Evolutionary conservation across 2,329 filamentous ascomycete species (phyloP), one percentile per base, ranked within the genome.

Genomic region (Juglanconis sp.): DNA sequence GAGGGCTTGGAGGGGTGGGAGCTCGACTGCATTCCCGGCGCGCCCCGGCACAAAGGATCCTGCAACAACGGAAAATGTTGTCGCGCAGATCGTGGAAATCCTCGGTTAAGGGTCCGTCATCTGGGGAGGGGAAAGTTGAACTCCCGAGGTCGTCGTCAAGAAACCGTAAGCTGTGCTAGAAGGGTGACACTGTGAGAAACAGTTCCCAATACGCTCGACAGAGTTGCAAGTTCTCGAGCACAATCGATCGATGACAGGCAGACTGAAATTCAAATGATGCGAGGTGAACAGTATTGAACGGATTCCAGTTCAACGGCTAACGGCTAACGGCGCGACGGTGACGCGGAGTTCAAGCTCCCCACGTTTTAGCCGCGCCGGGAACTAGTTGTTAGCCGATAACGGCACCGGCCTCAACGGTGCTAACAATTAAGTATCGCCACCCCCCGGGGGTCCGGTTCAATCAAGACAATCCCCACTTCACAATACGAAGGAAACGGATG

Each of bases 11-110:
- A 35, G 38, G 51, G 34, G 46, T 55, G 57, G 34, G 58, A 34
- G 54, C 55, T 53, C 52, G 61, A 63, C 51, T 63, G 61, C 61
- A 63, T 63, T 32, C 61, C 61, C 55, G 48, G 54, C 35, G 36
- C 55, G 53, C 51, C 58, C 58, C 58, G 54, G 38, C 55, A 51
- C 48, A 46, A 30, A 48, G 38, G 58, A 49, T 52, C 34, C 58
- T 57, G 57, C 61, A 58, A 61, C 61, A 58, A 60, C 53, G 50
- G 32, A 34, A 48, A 53, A 7, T 42, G 53, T 57, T 57, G 53
- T 49, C 53, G 58, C 58, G 56, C 49, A 49, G 53, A 53, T 60
- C 32, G 40, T 48, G 46, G 31, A 13, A 42, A 15, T 24, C 24
- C 24, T 24, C 24, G 24, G 24, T 24, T 24, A 24, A 24, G 24